Conservation (phyloP, 2,329 filamentous ascomycete genomes). For the Emergomyces orientalis region DNA sequence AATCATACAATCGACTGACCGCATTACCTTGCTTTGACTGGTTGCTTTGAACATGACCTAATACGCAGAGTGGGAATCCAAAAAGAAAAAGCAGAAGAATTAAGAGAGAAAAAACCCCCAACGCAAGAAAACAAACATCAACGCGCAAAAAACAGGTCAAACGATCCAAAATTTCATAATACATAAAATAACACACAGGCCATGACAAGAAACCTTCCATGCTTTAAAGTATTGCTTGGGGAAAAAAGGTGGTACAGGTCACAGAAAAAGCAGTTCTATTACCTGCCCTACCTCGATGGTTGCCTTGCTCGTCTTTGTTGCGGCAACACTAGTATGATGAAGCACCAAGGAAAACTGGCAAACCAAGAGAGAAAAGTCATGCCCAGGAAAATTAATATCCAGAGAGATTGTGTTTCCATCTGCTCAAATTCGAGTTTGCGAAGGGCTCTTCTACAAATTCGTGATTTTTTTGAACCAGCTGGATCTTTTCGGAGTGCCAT, state of each 20-base stretch:
- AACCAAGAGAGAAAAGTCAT: not conserved
- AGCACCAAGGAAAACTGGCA: not conserved
- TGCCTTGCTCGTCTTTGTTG: not conserved
- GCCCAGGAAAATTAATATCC: not conserved
- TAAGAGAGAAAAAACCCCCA: no score
- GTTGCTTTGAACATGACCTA: not conserved
- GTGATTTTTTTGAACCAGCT: constrained; percentile 39
- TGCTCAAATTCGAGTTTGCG: not conserved
- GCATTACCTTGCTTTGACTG: not conserved
- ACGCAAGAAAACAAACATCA: not conserved
- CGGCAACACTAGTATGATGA: not conserved
- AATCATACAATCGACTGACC: not conserved
- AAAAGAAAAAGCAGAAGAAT: not conserved
- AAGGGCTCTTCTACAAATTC: constrained; percentile 20
- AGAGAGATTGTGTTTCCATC: not conserved
- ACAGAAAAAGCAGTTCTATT: not conserved
- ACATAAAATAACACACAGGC: not conserved
- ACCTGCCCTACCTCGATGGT: not conserved
- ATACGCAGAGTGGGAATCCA: not conserved
- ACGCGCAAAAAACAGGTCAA: not conserved
- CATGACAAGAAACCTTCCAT: not conserved
- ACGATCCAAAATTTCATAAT: constrained; percentile 2
- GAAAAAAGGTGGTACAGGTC: not conserved
- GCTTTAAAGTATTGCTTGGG: not conserved
- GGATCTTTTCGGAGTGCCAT: constrained; percentile 27